phyloP scores from a whole-genome alignment of 352 stramenopile genomes.

The Pythium folliculosum region DNA sequence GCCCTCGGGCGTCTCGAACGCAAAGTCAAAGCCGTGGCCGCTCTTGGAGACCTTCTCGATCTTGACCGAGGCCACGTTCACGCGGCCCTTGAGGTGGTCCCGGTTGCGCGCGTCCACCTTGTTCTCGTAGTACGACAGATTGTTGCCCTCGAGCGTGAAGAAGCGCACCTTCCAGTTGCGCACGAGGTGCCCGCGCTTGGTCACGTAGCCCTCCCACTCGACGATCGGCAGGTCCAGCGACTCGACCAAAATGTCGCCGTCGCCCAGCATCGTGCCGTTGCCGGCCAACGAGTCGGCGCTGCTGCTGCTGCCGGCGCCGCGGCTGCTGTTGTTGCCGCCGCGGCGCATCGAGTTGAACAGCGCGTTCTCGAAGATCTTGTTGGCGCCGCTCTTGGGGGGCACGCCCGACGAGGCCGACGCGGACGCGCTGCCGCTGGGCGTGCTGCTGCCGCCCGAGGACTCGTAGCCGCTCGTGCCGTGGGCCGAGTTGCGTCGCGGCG shows the following conservation, averaged over 20 bases:
- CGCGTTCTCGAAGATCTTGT: constrained; percentile 41
- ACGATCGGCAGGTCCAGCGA: constrained; percentile 85
- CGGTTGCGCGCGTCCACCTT: constrained; percentile 88
- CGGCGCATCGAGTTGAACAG: constrained; percentile 63
- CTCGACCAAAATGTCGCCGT: constrained; percentile 63
- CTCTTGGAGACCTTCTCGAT: constrained; percentile 79
- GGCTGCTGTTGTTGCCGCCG: constrained; percentile 25
- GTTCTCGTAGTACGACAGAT: constrained; percentile 89
- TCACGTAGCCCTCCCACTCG: constrained; percentile 91
- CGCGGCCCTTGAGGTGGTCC: constrained; percentile 81
- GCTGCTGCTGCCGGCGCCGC: constrained; percentile 34
- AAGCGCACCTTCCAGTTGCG: constrained; percentile 89
- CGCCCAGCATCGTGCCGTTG: constrained; percentile 30
- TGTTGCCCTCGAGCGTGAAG: constrained; percentile 86
- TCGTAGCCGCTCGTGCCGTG: constrained; percentile 25
- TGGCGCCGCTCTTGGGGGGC: constrained; percentile 44
- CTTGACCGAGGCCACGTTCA: constrained; percentile 78
- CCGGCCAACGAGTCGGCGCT: constrained; percentile 18
- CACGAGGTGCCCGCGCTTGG: constrained; percentile 86
- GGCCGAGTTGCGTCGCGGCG: constrained; percentile 30
- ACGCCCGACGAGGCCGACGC: constrained; percentile 23
- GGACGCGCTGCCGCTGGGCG: constrained; percentile 7
- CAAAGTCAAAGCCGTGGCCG: constrained; percentile 82
- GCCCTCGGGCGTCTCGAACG: constrained; percentile 81
- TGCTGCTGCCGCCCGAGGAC: constrained; percentile 39